Evolutionary conservation across 2,329 filamentous ascomycete species (phyloP).

Genomic region (Didymella pomorum): DNA sequence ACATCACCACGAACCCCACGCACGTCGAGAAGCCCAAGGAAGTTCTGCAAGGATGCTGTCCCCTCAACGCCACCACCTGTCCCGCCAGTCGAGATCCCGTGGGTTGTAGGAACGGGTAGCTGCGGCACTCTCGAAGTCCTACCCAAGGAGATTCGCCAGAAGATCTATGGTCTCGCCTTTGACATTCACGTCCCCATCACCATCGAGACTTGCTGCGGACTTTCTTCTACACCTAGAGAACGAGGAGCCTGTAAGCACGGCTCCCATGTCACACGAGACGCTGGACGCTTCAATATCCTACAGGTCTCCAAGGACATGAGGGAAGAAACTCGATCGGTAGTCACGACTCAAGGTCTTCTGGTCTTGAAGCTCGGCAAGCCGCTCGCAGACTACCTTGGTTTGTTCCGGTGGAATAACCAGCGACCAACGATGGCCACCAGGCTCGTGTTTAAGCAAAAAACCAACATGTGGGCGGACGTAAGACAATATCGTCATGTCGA

Average conservation of each 20-base stretch:
- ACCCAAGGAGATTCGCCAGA: constrained; percentile 24
- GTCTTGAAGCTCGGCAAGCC: constrained; percentile 3
- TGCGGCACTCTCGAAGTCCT: constrained; percentile 20
- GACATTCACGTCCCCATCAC: constrained; percentile 14
- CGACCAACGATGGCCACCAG: background rate
- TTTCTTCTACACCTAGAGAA: constrained; percentile 20
- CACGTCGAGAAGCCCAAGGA: background rate
- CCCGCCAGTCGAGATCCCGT: background rate
- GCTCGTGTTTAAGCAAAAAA: background rate
- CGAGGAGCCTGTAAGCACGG: constrained; percentile 29
- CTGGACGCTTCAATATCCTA: constrained; percentile 26
- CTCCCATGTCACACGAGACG: background rate
- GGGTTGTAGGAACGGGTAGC: constrained; percentile 5
- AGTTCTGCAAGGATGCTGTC: background rate
- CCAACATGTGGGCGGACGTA: constrained; percentile 23
- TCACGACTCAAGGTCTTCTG: constrained; percentile 15
- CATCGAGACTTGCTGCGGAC: constrained; percentile 27
- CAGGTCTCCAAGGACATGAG: constrained; percentile 19
- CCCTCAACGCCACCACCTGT: background rate
- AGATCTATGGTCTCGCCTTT: constrained; percentile 21
- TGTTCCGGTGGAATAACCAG: constrained; percentile 6
- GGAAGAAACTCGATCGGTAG: constrained; percentile 24
- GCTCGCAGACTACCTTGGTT: constrained; percentile 16
- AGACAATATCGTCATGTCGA: constrained; percentile 15
- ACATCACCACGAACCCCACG: background rate